Base-by-base conservation (phyloP, 106 monocot genomes). In the Dioscorea alata region DNA sequence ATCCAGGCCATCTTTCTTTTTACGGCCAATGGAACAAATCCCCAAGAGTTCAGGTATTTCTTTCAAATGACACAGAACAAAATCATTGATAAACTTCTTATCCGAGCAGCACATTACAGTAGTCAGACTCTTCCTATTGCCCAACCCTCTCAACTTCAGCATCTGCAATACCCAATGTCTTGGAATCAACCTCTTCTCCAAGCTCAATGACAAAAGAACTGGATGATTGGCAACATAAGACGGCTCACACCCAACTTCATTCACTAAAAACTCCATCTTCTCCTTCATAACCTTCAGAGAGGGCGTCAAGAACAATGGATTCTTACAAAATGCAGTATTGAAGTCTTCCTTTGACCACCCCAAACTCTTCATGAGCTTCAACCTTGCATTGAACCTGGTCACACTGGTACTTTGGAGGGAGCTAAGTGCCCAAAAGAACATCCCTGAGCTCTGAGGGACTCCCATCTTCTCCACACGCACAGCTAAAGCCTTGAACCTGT, bases 261-360 rank as follows among this genome's bases (percentile, higher is more conserved):
- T 67, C 2, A 59, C 51, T 19, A 75, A 56, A 53, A 70, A 76
- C 5, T 70, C 64, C 64, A 76, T 65, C 58, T 70, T 76, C 19
- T 9, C 33, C 34, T 49, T 17, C 21, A 69, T n/a, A 23, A 6
- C 7, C 21, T 70, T 34, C 31, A 58, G 54, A 3, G 70, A 49
- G 16, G 58, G 0, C 5, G 6, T 6, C 17, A 70, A 0, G 23
- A 76, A 42, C 12, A 0, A 0, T 16, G 76, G 70, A 1, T 48
- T 12, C 33, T 58, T 70, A 2, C 23, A 6, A 15, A 65, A 48
- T 53, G 78, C 78, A 3, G 33, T 14, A 18, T 53, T 2, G 18
- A 73, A 71, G 6, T 63, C 62, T 0, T 16, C 6, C 25, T 78
- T 72, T 12, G 73, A 73, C 78, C 73, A 78, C 14, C 73, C 73